Evolutionary conservation across 1,284 basidiomycete genomes (phyloP).

Genomic region (Ganoderma lucidum): DNA sequence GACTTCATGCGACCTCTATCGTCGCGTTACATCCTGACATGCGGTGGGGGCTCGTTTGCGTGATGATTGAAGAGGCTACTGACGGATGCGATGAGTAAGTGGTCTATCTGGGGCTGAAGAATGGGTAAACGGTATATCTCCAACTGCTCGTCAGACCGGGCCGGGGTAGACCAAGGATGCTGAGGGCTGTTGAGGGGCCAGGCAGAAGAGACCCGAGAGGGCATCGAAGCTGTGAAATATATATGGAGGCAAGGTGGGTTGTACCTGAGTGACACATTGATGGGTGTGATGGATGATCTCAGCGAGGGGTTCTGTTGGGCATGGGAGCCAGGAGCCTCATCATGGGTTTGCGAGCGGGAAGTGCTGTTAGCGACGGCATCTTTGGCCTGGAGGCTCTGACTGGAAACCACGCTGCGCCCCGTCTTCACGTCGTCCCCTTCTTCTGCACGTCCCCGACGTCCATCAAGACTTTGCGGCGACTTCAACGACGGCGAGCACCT

Average conservation of each 20-base stretch:
- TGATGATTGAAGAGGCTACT: conserved; percentile 18
- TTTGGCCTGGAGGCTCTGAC: conserved; percentile 16
- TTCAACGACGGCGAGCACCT: conserved; percentile 23
- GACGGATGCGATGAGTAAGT: neutral
- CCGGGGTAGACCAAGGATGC: neutral
- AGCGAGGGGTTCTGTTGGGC: conserved; percentile 24
- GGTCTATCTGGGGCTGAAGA: neutral
- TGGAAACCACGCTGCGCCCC: conserved; percentile 17
- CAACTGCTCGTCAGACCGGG: neutral
- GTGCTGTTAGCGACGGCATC: conserved; percentile 30
- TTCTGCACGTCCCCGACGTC: conserved; percentile 29
- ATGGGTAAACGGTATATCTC: neutral
- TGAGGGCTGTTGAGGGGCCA: neutral
- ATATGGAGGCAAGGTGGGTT: conserved; percentile 23
- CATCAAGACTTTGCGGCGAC: conserved; percentile 15
- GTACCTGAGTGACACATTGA: conserved; percentile 33
- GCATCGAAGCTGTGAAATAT: conserved; percentile 18
- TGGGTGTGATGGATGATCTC: conserved; percentile 32
- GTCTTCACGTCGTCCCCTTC: conserved; percentile 30
- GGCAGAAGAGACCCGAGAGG: neutral
- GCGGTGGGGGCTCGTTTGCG: conserved; percentile 23
- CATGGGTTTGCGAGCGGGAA: conserved; percentile 28
- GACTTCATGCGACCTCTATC: conserved; percentile 10
- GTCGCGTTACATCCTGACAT: conserved; percentile 26
- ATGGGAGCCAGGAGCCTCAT: conserved; percentile 25